Evolutionary conservation across 2,329 filamentous ascomycete species (phyloP).

Genomic region (Fusarium sp.): DNA sequence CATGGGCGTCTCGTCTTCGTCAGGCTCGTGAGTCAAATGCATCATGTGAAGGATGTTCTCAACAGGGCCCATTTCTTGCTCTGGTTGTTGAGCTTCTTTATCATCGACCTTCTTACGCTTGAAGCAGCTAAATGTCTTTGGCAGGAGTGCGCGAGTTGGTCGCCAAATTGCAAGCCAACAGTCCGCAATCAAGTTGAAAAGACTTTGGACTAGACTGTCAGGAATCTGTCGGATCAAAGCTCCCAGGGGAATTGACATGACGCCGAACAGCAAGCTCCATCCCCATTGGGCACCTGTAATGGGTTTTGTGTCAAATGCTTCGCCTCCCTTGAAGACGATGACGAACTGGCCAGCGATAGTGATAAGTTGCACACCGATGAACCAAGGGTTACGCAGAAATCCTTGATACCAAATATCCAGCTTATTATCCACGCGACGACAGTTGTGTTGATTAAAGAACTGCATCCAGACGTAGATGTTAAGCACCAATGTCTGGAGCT

Average conservation of each 20-base stretch:
- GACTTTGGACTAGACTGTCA: slow-evolving; percentile 45
- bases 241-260: slow-evolving; percentile 71
- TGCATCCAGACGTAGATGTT: slow-evolving; percentile 93
- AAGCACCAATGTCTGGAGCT: slow-evolving; percentile 75
- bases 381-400: slow-evolving; percentile 78
- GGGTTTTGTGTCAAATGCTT: slow-evolving; percentile 69
- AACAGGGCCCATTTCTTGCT: slow-evolving; percentile 40
- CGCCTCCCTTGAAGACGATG: slow-evolving; percentile 76
- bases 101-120: slow-evolving; percentile 37
- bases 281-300: slow-evolving; percentile 75
- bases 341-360: slow-evolving; percentile 76
- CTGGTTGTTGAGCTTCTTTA: slow-evolving; percentile 9
- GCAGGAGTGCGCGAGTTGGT: slow-evolving; percentile 26
- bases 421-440: slow-evolving; percentile 82
- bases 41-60: slow-evolving; percentile 39
- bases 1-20: slow-evolving; percentile 34
- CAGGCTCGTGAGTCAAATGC: slow-evolving; percentile 17
- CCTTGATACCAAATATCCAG: slow-evolving; percentile 83
- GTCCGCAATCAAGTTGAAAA: slow-evolving; percentile 33
- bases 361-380: slow-evolving; percentile 72
- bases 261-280: slow-evolving; percentile 73
- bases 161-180: slow-evolving; percentile 18
- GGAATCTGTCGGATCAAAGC: slow-evolving; percentile 54
- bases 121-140: slow-evolving; percentile 22
- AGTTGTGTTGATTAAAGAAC: slow-evolving; percentile 85